Evolutionary conservation across 2,329 filamentous ascomycete genomes (phyloP).

Genomic region (Davidsoniella virescens): DNA sequence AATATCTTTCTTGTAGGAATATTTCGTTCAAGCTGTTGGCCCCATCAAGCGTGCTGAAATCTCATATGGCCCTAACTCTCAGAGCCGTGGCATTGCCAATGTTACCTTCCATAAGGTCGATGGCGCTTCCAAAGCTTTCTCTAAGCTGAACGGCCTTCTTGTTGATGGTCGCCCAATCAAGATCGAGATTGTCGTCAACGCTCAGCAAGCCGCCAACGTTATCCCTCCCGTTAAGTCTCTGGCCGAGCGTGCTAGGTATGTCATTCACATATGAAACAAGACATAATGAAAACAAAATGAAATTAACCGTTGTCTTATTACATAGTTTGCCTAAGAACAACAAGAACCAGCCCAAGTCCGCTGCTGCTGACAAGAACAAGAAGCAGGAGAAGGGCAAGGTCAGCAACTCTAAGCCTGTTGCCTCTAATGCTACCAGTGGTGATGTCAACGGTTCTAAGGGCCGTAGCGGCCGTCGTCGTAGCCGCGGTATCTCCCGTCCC

Average conservation of each 20-base stretch:
- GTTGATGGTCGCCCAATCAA: slow-evolving; percentile 86
- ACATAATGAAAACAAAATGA: slow-evolving; percentile 14
- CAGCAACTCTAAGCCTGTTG: neutral
- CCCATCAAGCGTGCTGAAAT: slow-evolving; percentile 82
- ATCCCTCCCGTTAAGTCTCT: slow-evolving; percentile 52
- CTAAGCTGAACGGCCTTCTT: slow-evolving; percentile 70
- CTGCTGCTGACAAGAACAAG: slow-evolving; percentile 55
- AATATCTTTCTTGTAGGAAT: slow-evolving; percentile 60
- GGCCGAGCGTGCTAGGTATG: slow-evolving; percentile 63
- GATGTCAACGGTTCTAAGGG: slow-evolving; percentile 20
- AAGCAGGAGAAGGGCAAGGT: slow-evolving; percentile 28
- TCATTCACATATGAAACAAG: slow-evolving; percentile 15
- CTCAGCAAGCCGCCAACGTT: slow-evolving; percentile 51
- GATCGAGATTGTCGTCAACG: slow-evolving; percentile 83
- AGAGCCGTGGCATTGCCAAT: slow-evolving; percentile 82
- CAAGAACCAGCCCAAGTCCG: slow-evolving; percentile 68
- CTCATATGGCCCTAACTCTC: slow-evolving; percentile 81
- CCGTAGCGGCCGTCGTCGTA: slow-evolving; percentile 28
- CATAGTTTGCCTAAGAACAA: slow-evolving; percentile 26
- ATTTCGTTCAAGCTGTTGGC: slow-evolving; percentile 77
- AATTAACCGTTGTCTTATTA: slow-evolving; percentile 12
- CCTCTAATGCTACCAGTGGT: slow-evolving; percentile 20
- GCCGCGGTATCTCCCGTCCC: slow-evolving; percentile 44
- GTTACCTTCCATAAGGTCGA: slow-evolving; percentile 71
- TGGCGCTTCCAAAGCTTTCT: slow-evolving; percentile 69